Evolutionary conservation across 2,329 filamentous ascomycete species (phyloP), one percentile per base, ranked within the genome.

Genomic region (Fusarium tupiense): DNA sequence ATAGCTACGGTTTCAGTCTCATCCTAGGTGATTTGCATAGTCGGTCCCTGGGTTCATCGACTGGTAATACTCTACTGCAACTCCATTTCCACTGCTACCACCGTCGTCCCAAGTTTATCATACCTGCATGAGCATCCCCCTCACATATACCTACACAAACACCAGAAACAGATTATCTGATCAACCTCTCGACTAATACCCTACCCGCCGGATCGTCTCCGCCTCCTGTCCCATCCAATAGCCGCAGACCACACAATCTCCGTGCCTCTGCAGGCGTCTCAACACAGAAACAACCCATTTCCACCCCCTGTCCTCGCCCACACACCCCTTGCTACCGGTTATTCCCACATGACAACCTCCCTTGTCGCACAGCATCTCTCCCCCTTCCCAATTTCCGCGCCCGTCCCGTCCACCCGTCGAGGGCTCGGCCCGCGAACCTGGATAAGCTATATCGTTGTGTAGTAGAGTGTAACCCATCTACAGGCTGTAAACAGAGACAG

Each of bases 301-400:
- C 46, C 49, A 68, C 56, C 70, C 70, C 70, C 70, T 73, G 70
- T 58, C 31, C 29, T 35, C 41, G 19, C 37, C 26, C n/a, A 40
- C 61, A 22, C 66, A 44, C 57, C 65, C 70, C 61, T 64, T 70
- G 66, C 47, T 66, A 41, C 60, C 53, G 47, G 47, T 24, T 60
- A 66, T 71, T 71, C 71, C 71, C 71, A 71, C 66, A 74, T 73
- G 71, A 73, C 70, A 73, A 37, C 24, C 53, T 64, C 44, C 19
- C 63, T 49, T 41, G 69, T 66, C 65, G 46, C 70, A 70, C 70
- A 41, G 33, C 52, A 72, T 62, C 44, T 41, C 22, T 52, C 22
- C 40, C 43, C 35, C 26, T 26, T 35, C 37, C n/a, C n/a, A 56
- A 31, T 31, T 52, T 57, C 57, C 50, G 37, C 50, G 56, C 54